phyloP scores from a whole-genome alignment of 805 yeast genomes.

The Candida insectorum region DNA sequence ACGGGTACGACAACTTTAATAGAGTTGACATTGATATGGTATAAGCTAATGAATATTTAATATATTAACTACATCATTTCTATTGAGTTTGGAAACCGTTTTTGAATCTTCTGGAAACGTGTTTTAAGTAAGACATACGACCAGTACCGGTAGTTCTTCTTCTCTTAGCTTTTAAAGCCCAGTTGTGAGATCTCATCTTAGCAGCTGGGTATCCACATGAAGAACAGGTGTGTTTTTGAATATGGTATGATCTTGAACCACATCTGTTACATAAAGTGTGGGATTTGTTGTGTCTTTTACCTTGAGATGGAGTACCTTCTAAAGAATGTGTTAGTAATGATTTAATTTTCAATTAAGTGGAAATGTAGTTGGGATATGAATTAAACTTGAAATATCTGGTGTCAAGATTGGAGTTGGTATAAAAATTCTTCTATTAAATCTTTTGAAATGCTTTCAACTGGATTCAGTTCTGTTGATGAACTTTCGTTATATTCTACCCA shows the following conservation, averaged over 20 bases:
- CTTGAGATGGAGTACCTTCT: slow-evolving; percentile 99
- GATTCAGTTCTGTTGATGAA: too few species aligned
- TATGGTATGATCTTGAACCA: slow-evolving; percentile 98
- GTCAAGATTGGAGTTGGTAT: neutral
- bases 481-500: too few species aligned
- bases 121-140: slow-evolving; percentile 97
- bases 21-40: neutral
- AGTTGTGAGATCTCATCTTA: slow-evolving; percentile 97
- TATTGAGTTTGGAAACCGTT: slow-evolving; percentile 82
- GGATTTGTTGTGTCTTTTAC: slow-evolving; percentile 99
- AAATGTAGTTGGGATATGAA: neutral
- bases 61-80: slow-evolving; percentile 4
- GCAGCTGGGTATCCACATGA: slow-evolving; percentile 99
- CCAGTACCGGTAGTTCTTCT: slow-evolving; percentile 99
- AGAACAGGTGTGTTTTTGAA: slow-evolving; percentile 98
- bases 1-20: slow-evolving; percentile 18
- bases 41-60: neutral
- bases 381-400: neutral
- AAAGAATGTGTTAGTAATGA: slow-evolving; percentile 13
- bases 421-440: too few species aligned
- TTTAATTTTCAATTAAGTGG: too few species aligned
- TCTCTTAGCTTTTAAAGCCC: slow-evolving; percentile 99
- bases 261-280: slow-evolving; percentile 99
- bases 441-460: neutral
- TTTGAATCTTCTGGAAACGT: slow-evolving; percentile 97